Evolutionary conservation across 768 basidiomycete species (phyloP).

Genomic region (Hysterangium stoloniferum): DNA sequence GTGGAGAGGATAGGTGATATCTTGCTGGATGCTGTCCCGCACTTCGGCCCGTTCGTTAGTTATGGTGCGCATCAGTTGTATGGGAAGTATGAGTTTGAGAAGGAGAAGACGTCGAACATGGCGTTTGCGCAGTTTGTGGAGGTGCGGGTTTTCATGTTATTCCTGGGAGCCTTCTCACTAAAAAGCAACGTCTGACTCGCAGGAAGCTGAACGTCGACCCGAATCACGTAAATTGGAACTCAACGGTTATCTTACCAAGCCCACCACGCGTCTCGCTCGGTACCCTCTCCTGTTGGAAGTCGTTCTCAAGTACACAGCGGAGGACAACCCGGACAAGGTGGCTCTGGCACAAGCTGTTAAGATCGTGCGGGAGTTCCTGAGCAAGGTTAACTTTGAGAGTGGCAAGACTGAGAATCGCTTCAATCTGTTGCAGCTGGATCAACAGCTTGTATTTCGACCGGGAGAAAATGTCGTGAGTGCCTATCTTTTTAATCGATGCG

Average conservation of each 20-base stretch:
- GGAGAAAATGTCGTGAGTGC: conserved; percentile 86
- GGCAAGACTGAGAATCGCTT: conserved; percentile 96
- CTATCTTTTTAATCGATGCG: neutral
- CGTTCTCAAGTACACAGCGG: conserved; percentile 85
- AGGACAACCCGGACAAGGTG: conserved; percentile 81
- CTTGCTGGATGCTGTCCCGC: conserved; percentile 75
- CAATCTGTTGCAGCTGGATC: conserved; percentile 88
- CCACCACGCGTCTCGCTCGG: conserved; percentile 93
- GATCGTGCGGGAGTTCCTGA: conserved; percentile 75
- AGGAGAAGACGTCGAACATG: conserved; percentile 90
- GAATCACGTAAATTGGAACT: conserved; percentile 95
- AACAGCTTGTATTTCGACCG: conserved; percentile 82
- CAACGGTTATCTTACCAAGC: conserved; percentile 97
- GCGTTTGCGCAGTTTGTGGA: conserved; percentile 95
- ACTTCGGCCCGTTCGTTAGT: conserved; percentile 87
- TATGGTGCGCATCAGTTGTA: conserved; percentile 97
- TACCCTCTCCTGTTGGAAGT: conserved; percentile 92
- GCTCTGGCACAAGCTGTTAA: conserved; percentile 68
- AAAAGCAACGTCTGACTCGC: neutral
- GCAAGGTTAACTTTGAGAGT: conserved; percentile 84
- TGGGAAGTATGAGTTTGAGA: conserved; percentile 99
- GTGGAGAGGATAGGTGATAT: conserved; percentile 91
- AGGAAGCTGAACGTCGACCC: conserved; percentile 87
- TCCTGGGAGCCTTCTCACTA: neutral
- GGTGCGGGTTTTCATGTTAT: conserved; percentile 37